Evolutionary conservation across 1,284 basidiomycete species (phyloP), one percentile per base, ranked within the genome.

Genomic region (Earliella scabrosa): DNA sequence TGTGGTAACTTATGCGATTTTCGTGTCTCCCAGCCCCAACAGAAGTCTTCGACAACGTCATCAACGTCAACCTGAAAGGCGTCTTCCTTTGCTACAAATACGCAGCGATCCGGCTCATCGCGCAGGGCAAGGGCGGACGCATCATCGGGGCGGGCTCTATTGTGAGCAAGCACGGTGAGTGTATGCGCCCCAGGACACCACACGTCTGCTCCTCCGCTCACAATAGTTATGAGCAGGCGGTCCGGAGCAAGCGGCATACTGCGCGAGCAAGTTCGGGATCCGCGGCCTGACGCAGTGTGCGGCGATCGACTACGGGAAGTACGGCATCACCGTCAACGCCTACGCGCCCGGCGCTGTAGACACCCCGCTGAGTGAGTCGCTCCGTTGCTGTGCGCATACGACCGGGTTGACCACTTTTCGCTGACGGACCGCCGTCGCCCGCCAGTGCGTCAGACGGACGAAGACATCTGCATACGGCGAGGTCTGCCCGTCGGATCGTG

Each of bases 21-120:
- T 27, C 9, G 6, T 36, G 1, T 0, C 3, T 9, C 1, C 13
- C 35, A 62, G 60, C 54, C 2, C 44, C 60, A 16, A 47, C 49
- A 26, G 60, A 54, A 18, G 40, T 45, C n/a, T 13, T 62, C 27
- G 56, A 62, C 18, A 45, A 35, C 21, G 11, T 59, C 21, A 27
- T 56, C 20, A 36, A 35, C 31, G 63, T 73, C 23, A 74, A 75
- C 65, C 60, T 68, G 38, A 63, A 63, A 41, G 71, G 73, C 36
- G 64, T 68, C 16, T 66, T 72, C 52, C 61, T 70, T 27, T 68
- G 63, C 60, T 73, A 72, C 65, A 72, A 73, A 63, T 65, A 69
- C 29, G 73, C 69, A 7, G 73, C 73, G 21, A 60, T 59, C 9
- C 67, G 68, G 50, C 66, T 73, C 67, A 64, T 67, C 52, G 60